These are phyloP conservation scores for Zygosaccharomyces kombuchaensis DNA, from an alignment of 805 yeast species.

Conservation along the genomic window DNA sequence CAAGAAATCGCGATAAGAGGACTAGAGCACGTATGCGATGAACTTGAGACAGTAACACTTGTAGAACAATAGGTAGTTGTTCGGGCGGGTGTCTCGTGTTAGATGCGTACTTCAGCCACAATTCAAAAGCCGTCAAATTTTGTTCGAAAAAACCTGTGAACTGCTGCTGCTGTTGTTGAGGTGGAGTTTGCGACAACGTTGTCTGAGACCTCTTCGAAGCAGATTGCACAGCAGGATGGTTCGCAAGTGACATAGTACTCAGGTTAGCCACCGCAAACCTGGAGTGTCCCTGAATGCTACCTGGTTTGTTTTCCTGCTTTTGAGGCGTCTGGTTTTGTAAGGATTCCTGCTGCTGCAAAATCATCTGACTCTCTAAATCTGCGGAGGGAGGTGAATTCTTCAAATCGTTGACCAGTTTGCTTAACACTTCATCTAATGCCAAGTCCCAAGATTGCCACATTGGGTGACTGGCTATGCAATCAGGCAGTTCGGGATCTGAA, in stretches of 20 bases:
- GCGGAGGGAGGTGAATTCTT: slow-evolving; percentile 35
- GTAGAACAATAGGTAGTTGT: slow-evolving; percentile 89
- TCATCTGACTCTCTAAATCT: slow-evolving; percentile 25
- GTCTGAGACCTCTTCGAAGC: slow-evolving; percentile 10
- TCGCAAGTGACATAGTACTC: slow-evolving; percentile 37
- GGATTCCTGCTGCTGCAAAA: slow-evolving; percentile 26
- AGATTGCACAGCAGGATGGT: slow-evolving; percentile 22
- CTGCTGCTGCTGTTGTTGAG: slow-evolving; percentile 48
- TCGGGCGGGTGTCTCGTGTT: slow-evolving; percentile 85
- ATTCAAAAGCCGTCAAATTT: slow-evolving; percentile 91
- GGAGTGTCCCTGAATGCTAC: slow-evolving; percentile 26
- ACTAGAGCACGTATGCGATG: slow-evolving; percentile 88
- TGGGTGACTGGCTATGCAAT: slow-evolving; percentile 70
- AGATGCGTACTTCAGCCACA: slow-evolving; percentile 90
- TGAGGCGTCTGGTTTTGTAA: slow-evolving; percentile 15
- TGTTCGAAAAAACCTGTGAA: slow-evolving; percentile 95
- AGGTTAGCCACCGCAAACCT: slow-evolving; percentile 33
- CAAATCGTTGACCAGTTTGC: slow-evolving; percentile 53
- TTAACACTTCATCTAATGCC: slow-evolving; percentile 89
- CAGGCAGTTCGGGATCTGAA: slow-evolving; percentile 90
- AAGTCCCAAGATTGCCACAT: slow-evolving; percentile 99
- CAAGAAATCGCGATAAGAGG: slow-evolving; percentile 77
- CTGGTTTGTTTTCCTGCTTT: slow-evolving; percentile 18
- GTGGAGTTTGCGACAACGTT: slow-evolving; percentile 14
- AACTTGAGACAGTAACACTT: slow-evolving; percentile 87